These are phyloP conservation scores for Lepidium africanum DNA, from an alignment of 345 rosid genomes.

Conservation along the genomic window DNA sequence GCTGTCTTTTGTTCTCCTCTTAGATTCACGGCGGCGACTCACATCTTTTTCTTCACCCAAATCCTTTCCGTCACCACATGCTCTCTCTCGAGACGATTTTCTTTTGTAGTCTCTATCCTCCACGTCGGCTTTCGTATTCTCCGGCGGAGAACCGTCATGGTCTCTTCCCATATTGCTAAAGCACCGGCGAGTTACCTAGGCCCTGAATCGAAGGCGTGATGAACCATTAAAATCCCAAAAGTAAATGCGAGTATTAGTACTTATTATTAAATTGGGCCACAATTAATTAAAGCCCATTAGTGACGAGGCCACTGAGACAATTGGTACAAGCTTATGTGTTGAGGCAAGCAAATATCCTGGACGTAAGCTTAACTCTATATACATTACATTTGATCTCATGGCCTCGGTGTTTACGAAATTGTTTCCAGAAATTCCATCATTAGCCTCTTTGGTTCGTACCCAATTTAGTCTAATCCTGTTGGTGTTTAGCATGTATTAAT, in stretches of 20 bases:
- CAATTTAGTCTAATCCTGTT: neutral
- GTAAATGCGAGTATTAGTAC: neutral
- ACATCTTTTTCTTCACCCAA: slow-evolving; percentile 27
- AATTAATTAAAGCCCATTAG: neutral
- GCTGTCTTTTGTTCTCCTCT: slow-evolving; percentile 22
- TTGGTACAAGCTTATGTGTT: neutral
- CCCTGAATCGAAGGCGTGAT: neutral
- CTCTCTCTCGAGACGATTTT: slow-evolving; percentile 16
- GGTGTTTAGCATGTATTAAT: neutral
- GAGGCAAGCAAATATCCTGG: neutral
- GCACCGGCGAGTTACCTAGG: slow-evolving; percentile 14
- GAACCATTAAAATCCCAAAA: neutral
- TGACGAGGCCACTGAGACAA: too few relatives aligned
- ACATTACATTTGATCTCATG: neutral
- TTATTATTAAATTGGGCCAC: neutral
- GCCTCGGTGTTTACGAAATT: neutral
- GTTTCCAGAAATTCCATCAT: neutral
- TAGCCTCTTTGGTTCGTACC: neutral
- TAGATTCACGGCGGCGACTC: slow-evolving; percentile 15
- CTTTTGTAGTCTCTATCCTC: slow-evolving; percentile 15
- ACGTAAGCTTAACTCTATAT: neutral
- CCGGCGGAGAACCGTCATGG: slow-evolving; percentile 16
- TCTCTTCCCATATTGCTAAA: slow-evolving; percentile 23
- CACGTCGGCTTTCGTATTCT: neutral
- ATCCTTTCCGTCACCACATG: slow-evolving; percentile 11